Conservation (phyloP, 345 rosid genomes). For the Citrus cavaleriei region DNA sequence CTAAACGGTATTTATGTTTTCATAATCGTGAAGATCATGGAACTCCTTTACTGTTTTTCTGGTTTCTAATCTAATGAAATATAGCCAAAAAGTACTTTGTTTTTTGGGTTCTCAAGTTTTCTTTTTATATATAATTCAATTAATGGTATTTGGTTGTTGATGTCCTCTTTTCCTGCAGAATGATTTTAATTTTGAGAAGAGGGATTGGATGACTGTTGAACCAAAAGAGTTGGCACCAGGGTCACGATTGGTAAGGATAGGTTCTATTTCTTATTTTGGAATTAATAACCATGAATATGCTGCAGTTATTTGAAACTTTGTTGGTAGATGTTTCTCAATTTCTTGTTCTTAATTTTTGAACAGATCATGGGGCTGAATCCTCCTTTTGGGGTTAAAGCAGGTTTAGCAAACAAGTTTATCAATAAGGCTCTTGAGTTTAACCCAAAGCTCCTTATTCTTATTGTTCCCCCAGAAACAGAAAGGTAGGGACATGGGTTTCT, state of each 20-base stretch:
- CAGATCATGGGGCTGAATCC: slow-evolving; percentile 98
- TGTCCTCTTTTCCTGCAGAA: slow-evolving; percentile 39
- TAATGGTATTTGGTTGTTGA: background rate
- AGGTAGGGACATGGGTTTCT: slow-evolving; percentile 41
- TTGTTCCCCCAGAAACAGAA: slow-evolving; percentile 83
- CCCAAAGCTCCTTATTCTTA: slow-evolving; percentile 85
- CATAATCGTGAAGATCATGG: background rate
- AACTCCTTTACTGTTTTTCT: background rate
- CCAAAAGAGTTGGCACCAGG: slow-evolving; percentile 69
- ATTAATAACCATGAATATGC: background rate
- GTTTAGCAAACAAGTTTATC: slow-evolving; percentile 75
- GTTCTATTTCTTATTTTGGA: slow-evolving; percentile 1
- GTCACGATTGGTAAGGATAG: slow-evolving; percentile 58
- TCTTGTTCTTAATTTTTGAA: slow-evolving; percentile 9
- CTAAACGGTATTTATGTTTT: background rate
- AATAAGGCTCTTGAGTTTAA: slow-evolving; percentile 79
- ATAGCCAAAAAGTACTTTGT: background rate
- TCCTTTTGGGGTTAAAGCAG: slow-evolving; percentile 83
- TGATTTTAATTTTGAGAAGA: slow-evolving; percentile 65
- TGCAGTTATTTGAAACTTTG: background rate
- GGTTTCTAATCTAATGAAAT: background rate
- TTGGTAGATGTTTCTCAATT: background rate
- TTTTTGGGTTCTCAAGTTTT: background rate
- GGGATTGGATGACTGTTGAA: slow-evolving; percentile 77
- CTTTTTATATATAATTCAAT: background rate